Base-by-base conservation (phyloP, 768 basidiomycete species). In the Leccinum incarnatum region DNA sequence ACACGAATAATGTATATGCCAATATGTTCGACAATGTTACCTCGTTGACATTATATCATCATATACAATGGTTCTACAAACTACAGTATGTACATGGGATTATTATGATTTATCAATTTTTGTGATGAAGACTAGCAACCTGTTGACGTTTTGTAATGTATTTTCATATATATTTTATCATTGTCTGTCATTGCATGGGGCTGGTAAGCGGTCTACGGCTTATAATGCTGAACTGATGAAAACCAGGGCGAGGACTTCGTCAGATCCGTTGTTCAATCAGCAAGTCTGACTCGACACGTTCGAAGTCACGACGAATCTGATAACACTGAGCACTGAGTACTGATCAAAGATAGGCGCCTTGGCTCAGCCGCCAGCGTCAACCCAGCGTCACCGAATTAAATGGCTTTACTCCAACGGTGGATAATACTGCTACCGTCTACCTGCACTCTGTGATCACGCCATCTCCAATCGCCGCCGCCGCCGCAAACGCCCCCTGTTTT, bases 171-270 rank as follows among this genome's bases (percentile, higher is more conserved):
- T 53, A 12, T 49, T 59, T 25, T 40, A 17, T 12, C 10, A 23
- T 19, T 21, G 12, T 21, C 45, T 21, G 19, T 19, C 50, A 5
- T 29, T 15, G 34, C 34, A 37, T 4, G 27, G n/a, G n/a, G 7
- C 36, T 17, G 15, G 37, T n/a, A 37, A 25, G 25, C 14, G 10
- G 5, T 56, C 49, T 23, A 37, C 14, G 10, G 27, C 27, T 8
- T 29, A 50, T 6, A 10, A 8, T 36, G 14, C n/a, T 45, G 42
- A 14, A 12, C 8, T 5, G 36, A 7, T n/a, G n/a, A n/a, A n/a
- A n/a, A 27, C 25, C 23, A 63, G 49, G 54, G 51, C 23, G 50
- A 53, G 54, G 54, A 51, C 40, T 49, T 15, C 15, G 15, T 15
- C 32, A 32, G 32, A 10, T 32, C 14, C 15, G 3, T 36, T 37